phyloP scores from a whole-genome alignment of 345 rosid genomes.

The Raphanus sativus region DNA sequence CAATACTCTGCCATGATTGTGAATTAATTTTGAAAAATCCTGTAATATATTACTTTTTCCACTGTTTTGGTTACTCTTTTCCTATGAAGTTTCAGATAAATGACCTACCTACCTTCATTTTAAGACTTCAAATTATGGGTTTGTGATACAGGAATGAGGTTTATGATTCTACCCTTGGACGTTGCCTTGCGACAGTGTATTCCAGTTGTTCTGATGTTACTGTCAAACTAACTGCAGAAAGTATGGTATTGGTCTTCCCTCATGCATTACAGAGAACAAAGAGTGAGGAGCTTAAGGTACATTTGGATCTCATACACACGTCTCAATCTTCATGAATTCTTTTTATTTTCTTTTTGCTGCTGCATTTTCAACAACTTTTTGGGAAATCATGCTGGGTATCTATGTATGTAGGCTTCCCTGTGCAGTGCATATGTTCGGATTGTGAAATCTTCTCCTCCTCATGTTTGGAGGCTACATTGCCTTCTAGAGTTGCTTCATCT shows the following conservation, averaged over 20 bases:
- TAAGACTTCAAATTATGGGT: slow-evolving; percentile 8
- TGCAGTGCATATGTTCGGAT: slow-evolving; percentile 70
- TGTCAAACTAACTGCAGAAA: slow-evolving; percentile 71
- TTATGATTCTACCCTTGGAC: slow-evolving; percentile 84
- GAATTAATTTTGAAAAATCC: background rate
- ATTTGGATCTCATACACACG: slow-evolving; percentile 18
- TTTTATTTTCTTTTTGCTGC: background rate
- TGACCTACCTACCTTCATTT: slow-evolving; percentile 19
- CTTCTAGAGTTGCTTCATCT: slow-evolving; percentile 57
- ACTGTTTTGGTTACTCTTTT: background rate
- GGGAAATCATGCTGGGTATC: slow-evolving; percentile 15
- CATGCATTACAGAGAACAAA: slow-evolving; percentile 66
- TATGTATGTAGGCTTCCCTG: slow-evolving; percentile 63
- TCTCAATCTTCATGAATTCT: slow-evolving; percentile 17
- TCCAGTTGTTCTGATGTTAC: slow-evolving; percentile 69
- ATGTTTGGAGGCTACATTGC: slow-evolving; percentile 78
- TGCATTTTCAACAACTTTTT: slow-evolving; percentile 5
- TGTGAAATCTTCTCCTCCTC: slow-evolving; percentile 72
- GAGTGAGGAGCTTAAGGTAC: slow-evolving; percentile 90
- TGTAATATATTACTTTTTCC: background rate
- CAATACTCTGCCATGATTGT: slow-evolving; percentile 9
- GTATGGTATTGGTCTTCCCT: slow-evolving; percentile 55
- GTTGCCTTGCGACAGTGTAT: slow-evolving; percentile 63
- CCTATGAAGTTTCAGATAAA: slow-evolving; percentile 3
- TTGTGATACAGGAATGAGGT: slow-evolving; percentile 7